Conservation (phyloP, 495 filamentous ascomycete genomes). For the Aspergillus olivimuriae region DNA sequence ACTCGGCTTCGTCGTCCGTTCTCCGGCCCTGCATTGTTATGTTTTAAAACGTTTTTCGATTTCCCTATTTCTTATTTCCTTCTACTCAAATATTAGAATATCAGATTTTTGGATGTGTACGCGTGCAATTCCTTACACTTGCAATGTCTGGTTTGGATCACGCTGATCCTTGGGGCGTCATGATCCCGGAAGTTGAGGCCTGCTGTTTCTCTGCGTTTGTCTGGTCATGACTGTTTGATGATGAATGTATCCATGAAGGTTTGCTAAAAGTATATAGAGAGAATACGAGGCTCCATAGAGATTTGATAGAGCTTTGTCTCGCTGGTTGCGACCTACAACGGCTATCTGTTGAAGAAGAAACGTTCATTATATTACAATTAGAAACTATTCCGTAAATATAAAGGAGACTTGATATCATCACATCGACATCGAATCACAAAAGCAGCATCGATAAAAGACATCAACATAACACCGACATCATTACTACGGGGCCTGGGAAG, state of each 20-base stretch:
- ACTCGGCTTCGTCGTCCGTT: slow-evolving; percentile 1
- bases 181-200: not conserved
- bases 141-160: not conserved
- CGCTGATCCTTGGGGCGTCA: not conserved
- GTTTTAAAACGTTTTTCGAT: slow-evolving; percentile 5
- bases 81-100: slow-evolving; percentile 6
- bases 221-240: slow-evolving; percentile 19
- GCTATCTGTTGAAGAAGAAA: not conserved
- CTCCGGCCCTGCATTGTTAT: slow-evolving; percentile 5
- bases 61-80: slow-evolving; percentile 2
- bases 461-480: not conserved
- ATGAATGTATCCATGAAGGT: slow-evolving; percentile 22
- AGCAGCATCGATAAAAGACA: not conserved
- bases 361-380: slow-evolving; percentile 16
- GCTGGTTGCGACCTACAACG: too few species aligned
- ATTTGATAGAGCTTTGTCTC: slow-evolving; percentile 13
- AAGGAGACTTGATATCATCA: slow-evolving; percentile 8
- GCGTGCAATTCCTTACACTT: too few species aligned
- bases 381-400: slow-evolving; percentile 2
- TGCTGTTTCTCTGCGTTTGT: not conserved
- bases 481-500: too few species aligned
- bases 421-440: slow-evolving; percentile 1
- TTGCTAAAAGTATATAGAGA: slow-evolving; percentile 22
- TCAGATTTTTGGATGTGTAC: slow-evolving; percentile 1
- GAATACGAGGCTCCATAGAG: slow-evolving; percentile 13